phyloP scores from a whole-genome alignment of 257 asterid species.

The Nicotiana benthamiana region DNA sequence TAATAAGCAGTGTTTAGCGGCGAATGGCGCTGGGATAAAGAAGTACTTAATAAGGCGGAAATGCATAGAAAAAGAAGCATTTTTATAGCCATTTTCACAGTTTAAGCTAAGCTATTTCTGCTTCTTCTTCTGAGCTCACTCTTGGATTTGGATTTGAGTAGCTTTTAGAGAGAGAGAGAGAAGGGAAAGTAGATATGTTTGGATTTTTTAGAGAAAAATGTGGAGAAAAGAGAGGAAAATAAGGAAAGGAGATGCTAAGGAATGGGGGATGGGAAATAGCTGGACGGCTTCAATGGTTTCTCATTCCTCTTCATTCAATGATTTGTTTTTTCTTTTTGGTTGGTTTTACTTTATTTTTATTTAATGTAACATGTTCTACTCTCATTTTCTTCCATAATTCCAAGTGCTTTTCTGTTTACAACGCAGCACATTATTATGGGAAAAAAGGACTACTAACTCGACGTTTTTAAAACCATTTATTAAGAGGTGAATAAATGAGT shows the following conservation, averaged over 20 bases:
- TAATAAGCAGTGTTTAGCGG: slow-evolving; percentile 31
- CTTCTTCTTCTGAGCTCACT: not conserved
- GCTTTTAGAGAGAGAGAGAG: not conserved
- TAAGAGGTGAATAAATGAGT: no score
- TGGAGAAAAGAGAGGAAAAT: not conserved
- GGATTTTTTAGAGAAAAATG: not conserved
- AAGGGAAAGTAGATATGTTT: not conserved
- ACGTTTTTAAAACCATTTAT: not conserved
- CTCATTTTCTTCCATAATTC: not conserved
- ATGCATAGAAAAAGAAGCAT: not conserved
- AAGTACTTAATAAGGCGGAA: not conserved
- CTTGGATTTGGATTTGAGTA: not conserved
- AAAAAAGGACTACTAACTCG: not conserved
- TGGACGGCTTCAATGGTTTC: slow-evolving; percentile 9
- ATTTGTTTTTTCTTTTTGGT: not conserved
- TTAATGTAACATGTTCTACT: not conserved
- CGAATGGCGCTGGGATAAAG: slow-evolving; percentile 15
- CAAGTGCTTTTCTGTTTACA: slow-evolving; percentile 7
- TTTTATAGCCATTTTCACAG: not conserved
- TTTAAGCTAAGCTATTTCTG: not conserved
- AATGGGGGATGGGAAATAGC: slow-evolving; percentile 5
- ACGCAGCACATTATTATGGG: not conserved
- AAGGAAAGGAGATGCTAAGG: not conserved
- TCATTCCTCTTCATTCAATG: not conserved
- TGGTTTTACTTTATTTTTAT: not conserved